These are phyloP conservation scores for Lactifluus piperatus DNA, from an alignment of 768 basidiomycete genomes.

Conservation along the genomic window DNA sequence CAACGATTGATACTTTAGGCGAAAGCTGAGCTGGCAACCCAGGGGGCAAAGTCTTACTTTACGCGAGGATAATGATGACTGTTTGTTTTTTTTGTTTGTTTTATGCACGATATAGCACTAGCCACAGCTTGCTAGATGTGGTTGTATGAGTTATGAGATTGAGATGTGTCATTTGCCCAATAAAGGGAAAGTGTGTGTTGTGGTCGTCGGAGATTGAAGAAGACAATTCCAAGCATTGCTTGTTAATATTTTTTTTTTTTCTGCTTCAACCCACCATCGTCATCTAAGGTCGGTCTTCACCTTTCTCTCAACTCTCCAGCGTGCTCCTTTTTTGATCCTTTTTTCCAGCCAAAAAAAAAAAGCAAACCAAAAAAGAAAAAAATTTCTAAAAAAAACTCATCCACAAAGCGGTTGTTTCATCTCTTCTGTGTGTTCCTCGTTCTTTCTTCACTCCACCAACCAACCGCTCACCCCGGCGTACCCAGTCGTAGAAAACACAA, in stretches of 20 bases:
- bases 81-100: slow-evolving; percentile 9
- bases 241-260: slow-evolving; percentile 22
- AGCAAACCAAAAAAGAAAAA: slow-evolving; percentile 59
- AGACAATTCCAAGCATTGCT: slow-evolving; percentile 20
- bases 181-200: neutral
- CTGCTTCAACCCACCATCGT: slow-evolving; percentile 53
- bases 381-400: slow-evolving; percentile 55
- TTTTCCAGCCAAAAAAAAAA: slow-evolving; percentile 33
- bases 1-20: slow-evolving; percentile 41
- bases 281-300: slow-evolving; percentile 43
- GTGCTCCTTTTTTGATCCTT: slow-evolving; percentile 6
- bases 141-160: too few relatives aligned
- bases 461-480: slow-evolving; percentile 12
- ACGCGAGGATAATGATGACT: slow-evolving; percentile 60
- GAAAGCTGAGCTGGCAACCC: slow-evolving; percentile 70
- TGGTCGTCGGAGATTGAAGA: slow-evolving; percentile 33
- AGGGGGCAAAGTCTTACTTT: slow-evolving; percentile 86
- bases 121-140: neutral
- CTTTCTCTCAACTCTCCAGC: slow-evolving; percentile 19
- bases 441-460: slow-evolving; percentile 9
- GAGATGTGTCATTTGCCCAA: neutral
- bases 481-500: slow-evolving; percentile 58
- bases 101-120: neutral
- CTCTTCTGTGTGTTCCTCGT: slow-evolving; percentile 48
- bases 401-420: slow-evolving; percentile 71